Evolutionary conservation across 2,329 filamentous ascomycete species (phyloP).

Genomic region (Purpureocillium lavendulum): DNA sequence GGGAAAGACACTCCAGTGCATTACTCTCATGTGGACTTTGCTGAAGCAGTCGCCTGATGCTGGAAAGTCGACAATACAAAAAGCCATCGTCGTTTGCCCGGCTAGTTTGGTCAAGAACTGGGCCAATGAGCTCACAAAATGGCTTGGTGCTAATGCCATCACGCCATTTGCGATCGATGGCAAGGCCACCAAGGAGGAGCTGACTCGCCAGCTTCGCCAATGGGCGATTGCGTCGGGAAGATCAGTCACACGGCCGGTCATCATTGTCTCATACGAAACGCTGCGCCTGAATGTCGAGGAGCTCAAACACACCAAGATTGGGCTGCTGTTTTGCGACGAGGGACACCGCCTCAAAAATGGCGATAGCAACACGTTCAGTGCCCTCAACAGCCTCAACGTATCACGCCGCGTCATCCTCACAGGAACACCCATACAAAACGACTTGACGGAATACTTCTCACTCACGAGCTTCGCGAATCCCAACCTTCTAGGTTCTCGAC

Average conservation of each 20-base stretch:
- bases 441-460: slow-evolving; percentile 95
- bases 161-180: slow-evolving; percentile 94
- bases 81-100: slow-evolving; percentile 93
- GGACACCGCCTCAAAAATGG: slow-evolving; percentile 95
- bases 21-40: slow-evolving; percentile 91
- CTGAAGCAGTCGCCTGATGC: slow-evolving; percentile 92
- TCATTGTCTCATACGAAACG: slow-evolving; percentile 97
- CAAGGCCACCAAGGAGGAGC: slow-evolving; percentile 89
- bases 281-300: slow-evolving; percentile 85
- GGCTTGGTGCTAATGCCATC: slow-evolving; percentile 87
- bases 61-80: slow-evolving; percentile 89
- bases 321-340: slow-evolving; percentile 89
- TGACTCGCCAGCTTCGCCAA: slow-evolving; percentile 82
- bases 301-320: slow-evolving; percentile 82
- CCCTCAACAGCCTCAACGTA: slow-evolving; percentile 84
- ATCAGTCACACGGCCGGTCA: slow-evolving; percentile 79
- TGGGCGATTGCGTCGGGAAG: slow-evolving; percentile 93
- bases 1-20: slow-evolving; percentile 95
- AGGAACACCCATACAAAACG: slow-evolving; percentile 95
- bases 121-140: slow-evolving; percentile 95
- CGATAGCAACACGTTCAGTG: slow-evolving; percentile 90
- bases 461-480: slow-evolving; percentile 96
- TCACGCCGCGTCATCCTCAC: slow-evolving; percentile 88
- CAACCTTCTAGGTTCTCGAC: slow-evolving; percentile 76
- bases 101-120: slow-evolving; percentile 96